Evolutionary conservation across 352 stramenopile species (phyloP).

Genomic region (Globisporangium echinulatum): DNA sequence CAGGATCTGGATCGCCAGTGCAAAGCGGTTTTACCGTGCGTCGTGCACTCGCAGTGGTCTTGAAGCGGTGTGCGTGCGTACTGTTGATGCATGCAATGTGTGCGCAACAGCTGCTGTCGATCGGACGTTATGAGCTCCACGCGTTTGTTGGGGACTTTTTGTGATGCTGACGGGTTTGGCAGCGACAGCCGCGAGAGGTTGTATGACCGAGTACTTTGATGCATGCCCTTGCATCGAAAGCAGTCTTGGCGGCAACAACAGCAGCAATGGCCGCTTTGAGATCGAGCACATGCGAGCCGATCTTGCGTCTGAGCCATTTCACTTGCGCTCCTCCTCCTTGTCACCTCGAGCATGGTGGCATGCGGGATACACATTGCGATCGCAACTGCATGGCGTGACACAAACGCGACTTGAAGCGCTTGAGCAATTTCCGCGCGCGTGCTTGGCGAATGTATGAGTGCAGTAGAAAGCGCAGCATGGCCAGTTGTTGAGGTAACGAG

Average conservation of each 20-base stretch:
- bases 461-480: background rate
- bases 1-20: too few relatives aligned
- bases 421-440: background rate
- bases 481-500: background rate
- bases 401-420: background rate
- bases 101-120: background rate
- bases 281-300: background rate
- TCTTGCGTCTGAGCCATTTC: background rate
- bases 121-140: background rate
- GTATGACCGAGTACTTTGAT: background rate
- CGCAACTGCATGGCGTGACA: background rate
- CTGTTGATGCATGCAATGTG: slow-evolving; percentile 1
- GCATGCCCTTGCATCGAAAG: too few relatives aligned
- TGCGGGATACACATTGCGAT: too few relatives aligned
- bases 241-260: too few relatives aligned
- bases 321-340: too few relatives aligned
- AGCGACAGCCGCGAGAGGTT: too few relatives aligned
- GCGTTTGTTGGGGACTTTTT: too few relatives aligned
- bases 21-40: too few relatives aligned
- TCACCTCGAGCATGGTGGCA: too few relatives aligned
- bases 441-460: background rate
- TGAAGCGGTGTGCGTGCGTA: background rate
- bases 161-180: too few relatives aligned
- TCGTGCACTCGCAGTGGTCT: too few relatives aligned
- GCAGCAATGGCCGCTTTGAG: background rate